Percentiles rank a stretch among this genome's conserved stretches.
Evolutionary conservation across 179 eudicot genomes (phyloP).

Genomic region (Drosera spatulata): DNA sequence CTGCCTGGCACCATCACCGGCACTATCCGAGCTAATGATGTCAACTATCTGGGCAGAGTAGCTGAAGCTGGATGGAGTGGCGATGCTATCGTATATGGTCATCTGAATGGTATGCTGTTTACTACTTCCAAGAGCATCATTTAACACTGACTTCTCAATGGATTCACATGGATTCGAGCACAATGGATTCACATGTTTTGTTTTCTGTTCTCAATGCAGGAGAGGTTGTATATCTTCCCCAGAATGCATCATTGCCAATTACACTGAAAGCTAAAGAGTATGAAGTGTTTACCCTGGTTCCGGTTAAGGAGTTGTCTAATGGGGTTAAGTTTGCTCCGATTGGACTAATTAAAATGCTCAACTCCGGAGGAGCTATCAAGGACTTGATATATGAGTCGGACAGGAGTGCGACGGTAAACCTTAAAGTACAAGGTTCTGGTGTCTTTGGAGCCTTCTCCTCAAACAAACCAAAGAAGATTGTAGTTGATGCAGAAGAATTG

Average conservation of each 20-base stretch:
- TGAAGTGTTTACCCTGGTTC: slow-evolving; percentile 69
- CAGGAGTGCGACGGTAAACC: slow-evolving; percentile 13
- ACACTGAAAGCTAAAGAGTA: slow-evolving; percentile 56
- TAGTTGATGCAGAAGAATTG: slow-evolving; percentile 29
- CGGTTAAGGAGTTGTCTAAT: slow-evolving; percentile 38
- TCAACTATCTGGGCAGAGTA: slow-evolving; percentile 34
- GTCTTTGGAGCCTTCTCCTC: slow-evolving; percentile 68
- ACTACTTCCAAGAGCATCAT: background rate
- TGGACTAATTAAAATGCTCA: slow-evolving; percentile 63
- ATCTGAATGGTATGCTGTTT: slow-evolving; percentile 29
- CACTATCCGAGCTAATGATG: slow-evolving; percentile 37
- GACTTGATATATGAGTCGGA: slow-evolving; percentile 32
- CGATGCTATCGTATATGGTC: slow-evolving; percentile 51
- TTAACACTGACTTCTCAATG: background rate
- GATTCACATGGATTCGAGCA: no score
- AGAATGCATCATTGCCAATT: slow-evolving; percentile 38
- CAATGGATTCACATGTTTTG: no score
- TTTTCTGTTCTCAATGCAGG: slow-evolving; percentile 21
- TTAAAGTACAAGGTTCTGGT: slow-evolving; percentile 61
- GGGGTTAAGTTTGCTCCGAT: slow-evolving; percentile 51
- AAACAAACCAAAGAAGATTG: slow-evolving; percentile 34
- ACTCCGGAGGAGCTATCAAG: slow-evolving; percentile 68
- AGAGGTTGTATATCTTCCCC: slow-evolving; percentile 42
- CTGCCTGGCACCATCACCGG: slow-evolving; percentile 52
- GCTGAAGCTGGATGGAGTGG: slow-evolving; percentile 49